phyloP scores from a whole-genome alignment of 306 rosid species.

The Dryas octopetala region DNA sequence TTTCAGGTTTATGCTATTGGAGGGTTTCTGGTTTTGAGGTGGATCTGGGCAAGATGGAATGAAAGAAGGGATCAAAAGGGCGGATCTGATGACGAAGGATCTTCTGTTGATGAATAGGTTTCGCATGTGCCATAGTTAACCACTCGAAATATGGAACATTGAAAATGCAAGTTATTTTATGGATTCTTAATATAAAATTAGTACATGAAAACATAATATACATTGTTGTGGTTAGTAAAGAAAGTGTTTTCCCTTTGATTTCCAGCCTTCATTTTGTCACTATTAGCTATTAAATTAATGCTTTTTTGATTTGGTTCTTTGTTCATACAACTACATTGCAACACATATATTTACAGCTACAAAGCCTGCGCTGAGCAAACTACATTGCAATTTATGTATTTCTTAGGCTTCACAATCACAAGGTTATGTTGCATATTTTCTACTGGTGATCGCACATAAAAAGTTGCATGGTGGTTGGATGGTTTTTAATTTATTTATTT shows the following conservation, averaged over 20 bases:
- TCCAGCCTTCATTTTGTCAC: not conserved
- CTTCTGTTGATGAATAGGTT: not conserved
- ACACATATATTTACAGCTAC: no score
- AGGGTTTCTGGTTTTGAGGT: constrained; percentile 55
- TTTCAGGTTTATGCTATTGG: constrained; percentile 78
- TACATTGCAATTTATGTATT: no score
- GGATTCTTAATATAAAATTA: not conserved
- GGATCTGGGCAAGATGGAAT: constrained; percentile 88
- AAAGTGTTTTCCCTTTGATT: not conserved
- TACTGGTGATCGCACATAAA: no score
- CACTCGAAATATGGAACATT: not conserved
- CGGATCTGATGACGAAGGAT: constrained; percentile 34
- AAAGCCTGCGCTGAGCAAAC: no score
- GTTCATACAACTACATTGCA: not conserved
- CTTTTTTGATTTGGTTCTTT: not conserved
- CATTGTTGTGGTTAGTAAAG: not conserved
- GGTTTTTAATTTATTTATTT: no score
- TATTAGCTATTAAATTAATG: not conserved
- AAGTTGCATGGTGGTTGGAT: no score
- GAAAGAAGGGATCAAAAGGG: constrained; percentile 60
- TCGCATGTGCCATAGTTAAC: not conserved
- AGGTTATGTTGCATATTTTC: no score
- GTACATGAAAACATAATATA: not conserved
- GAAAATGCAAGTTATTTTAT: not conserved
- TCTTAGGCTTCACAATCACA: no score